Conservation (phyloP, 1,284 basidiomycete species). For the Ganoderma lingzhi region DNA sequence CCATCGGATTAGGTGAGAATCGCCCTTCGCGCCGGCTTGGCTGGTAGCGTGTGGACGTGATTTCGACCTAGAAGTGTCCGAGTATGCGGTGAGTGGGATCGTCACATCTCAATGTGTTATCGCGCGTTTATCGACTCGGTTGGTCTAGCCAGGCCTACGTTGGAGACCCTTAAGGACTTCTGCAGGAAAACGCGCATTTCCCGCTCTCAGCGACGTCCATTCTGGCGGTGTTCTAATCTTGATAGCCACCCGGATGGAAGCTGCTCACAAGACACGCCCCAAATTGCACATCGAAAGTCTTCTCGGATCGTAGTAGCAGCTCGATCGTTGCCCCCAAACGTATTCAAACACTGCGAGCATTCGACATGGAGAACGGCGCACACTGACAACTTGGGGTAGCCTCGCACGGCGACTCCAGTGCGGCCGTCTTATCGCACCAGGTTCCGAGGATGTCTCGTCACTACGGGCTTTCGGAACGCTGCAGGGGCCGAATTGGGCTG, state of each 20-base stretch:
- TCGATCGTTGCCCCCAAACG: not conserved
- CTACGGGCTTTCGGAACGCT: slow-evolving; percentile 25
- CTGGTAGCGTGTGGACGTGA: not conserved
- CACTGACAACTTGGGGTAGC: not conserved
- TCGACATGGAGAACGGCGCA: not conserved
- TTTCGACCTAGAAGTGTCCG: slow-evolving; percentile 11
- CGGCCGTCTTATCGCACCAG: slow-evolving; percentile 21
- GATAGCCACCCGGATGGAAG: slow-evolving; percentile 19
- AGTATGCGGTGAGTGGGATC: slow-evolving; percentile 20
- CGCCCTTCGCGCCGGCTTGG: slow-evolving; percentile 8
- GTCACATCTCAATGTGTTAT: slow-evolving; percentile 26
- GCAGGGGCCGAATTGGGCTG: slow-evolving; percentile 16
- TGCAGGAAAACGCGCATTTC: slow-evolving; percentile 3
- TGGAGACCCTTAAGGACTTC: slow-evolving; percentile 20
- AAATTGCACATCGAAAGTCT: not conserved
- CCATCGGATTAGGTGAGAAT: slow-evolving; percentile 4
- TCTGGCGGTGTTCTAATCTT: slow-evolving; percentile 29
- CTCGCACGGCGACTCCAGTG: not conserved
- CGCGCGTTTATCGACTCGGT: slow-evolving; percentile 25
- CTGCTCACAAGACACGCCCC: not conserved
- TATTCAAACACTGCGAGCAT: not conserved
- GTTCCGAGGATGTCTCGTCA: slow-evolving; percentile 18
- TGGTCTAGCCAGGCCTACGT: slow-evolving; percentile 22
- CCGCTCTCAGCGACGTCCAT: slow-evolving; percentile 9
- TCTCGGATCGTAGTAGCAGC: slow-evolving; percentile 3